Evolutionary conservation across 306 rosid species (phyloP).

Genomic region (Cucumis sativus): Cucumber_9930_V3 NC_026658.2:6379001-6379500

Average conservation of each 20-base stretch:
- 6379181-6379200: constrained; percentile 33
- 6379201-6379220: neutral
- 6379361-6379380: neutral
- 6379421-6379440: neutral
- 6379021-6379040: constrained; percentile 36
- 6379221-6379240: neutral
- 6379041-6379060: constrained; percentile 70
- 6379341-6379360: neutral
- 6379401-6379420: neutral
- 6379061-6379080: constrained; percentile 6
- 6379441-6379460: neutral
- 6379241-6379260: neutral
- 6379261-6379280: neutral
- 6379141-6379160: constrained; percentile 30
- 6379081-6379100: constrained; percentile 7
- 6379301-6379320: neutral
- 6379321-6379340: neutral
- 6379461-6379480: neutral
- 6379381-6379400: neutral
- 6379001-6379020: constrained; percentile 36
- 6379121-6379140: neutral
- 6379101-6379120: constrained; percentile 14
- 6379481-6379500: neutral
- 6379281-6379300: neutral
- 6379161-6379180: constrained; percentile 76